These are phyloP conservation scores for Chlorella sorokiniana DNA, from an alignment of 139 green algal genomes.

Conservation along the genomic window DNA sequence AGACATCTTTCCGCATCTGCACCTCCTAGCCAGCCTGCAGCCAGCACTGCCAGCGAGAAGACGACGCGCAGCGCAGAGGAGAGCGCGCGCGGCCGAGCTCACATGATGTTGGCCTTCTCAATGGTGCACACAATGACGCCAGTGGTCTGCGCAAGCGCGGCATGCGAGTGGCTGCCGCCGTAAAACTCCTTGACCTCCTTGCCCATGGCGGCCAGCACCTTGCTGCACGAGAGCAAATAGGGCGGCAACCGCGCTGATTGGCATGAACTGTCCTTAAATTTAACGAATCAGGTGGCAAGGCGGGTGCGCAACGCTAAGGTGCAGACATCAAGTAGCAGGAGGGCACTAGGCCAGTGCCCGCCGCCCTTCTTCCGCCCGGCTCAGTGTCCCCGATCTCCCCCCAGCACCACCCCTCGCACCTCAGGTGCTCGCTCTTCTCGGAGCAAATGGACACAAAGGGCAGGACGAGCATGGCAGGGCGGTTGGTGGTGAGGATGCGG, in stretches of 20 bases:
- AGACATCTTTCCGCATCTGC: too few species aligned
- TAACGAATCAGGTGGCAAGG: too few species aligned
- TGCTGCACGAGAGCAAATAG: neutral
- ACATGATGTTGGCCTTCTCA: conserved; percentile 82
- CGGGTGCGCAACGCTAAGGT: too few species aligned
- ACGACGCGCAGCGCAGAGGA: too few species aligned
- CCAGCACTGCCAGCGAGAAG: too few species aligned
- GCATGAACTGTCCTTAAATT: conserved; percentile 17
- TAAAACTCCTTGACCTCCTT: conserved; percentile 42
- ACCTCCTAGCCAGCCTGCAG: too few species aligned
- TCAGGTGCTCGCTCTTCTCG: conserved; percentile 63
- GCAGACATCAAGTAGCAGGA: too few species aligned
- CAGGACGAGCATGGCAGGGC: conserved; percentile 56
- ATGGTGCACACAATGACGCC: conserved; percentile 85
- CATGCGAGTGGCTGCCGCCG: conserved; percentile 13
- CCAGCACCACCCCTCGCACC: conserved; percentile 1
- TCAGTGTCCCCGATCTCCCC: neutral
- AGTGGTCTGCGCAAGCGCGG: conserved; percentile 10
- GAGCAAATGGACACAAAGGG: conserved; percentile 70
- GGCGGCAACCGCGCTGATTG: neutral
- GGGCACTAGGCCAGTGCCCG: too few species aligned
- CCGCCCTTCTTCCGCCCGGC: conserved; percentile 2
- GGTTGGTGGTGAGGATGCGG: conserved; percentile 43
- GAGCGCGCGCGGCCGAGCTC: too few species aligned
- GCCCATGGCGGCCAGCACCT: conserved; percentile 52